phyloP scores from a whole-genome alignment of 805 yeast genomes.

The Groenewaldozyma tartarivorans region DNA sequence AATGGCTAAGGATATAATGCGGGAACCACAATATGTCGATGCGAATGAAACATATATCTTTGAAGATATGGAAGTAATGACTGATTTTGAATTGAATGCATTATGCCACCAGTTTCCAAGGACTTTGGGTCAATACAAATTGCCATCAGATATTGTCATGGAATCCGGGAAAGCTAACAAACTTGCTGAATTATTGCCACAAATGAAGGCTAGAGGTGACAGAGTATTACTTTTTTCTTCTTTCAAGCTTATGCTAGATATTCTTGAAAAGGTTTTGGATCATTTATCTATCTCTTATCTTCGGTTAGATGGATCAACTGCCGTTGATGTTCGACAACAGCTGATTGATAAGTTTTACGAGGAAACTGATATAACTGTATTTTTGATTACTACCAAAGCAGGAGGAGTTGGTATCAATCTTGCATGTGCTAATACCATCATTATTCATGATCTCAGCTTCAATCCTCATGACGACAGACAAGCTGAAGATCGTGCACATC shows the following conservation, averaged over 20 bases:
- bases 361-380: conserved; percentile 72
- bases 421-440: conserved; percentile 88
- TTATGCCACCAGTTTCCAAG: conserved; percentile 64
- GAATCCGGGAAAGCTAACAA: conserved; percentile 67
- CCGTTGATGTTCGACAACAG: conserved; percentile 88
- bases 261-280: conserved; percentile 67
- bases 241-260: conserved; percentile 86
- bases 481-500: conserved; percentile 97
- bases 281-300: conserved; percentile 58
- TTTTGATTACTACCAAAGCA: conserved; percentile 86
- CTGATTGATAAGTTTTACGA: conserved; percentile 83
- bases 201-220: conserved; percentile 45
- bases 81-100: conserved; percentile 76
- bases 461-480: conserved; percentile 98
- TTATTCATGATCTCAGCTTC: conserved; percentile 87
- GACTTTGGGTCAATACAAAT: conserved; percentile 43
- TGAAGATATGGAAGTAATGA: conserved; percentile 95
- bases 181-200: conserved; percentile 48
- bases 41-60: conserved; percentile 70
- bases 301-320: conserved; percentile 86
- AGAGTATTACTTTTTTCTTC: conserved; percentile 80
- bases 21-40: conserved; percentile 65
- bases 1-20: conserved; percentile 75
- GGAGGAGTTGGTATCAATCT: conserved; percentile 98
- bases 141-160: conserved; percentile 48